Evolutionary conservation across 495 filamentous ascomycete genomes (phyloP).

Genomic region (Aspergillus nidulans): DNA sequence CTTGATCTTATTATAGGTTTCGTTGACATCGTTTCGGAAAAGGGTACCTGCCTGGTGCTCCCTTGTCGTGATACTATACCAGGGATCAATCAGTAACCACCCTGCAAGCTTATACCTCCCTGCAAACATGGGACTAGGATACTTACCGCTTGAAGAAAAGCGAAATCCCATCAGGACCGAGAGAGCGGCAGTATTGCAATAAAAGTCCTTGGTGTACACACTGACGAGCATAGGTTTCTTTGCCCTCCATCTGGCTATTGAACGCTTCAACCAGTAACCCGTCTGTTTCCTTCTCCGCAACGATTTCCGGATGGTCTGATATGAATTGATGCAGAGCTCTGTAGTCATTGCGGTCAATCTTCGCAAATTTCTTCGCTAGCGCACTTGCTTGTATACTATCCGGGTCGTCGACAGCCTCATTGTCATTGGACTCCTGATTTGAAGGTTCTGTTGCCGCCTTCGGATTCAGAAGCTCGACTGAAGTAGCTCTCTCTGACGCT

Average conservation of each 20-base stretch:
- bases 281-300: slow-evolving; percentile 86
- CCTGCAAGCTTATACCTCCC: no score
- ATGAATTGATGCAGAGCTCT: slow-evolving; percentile 69
- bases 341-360: slow-evolving; percentile 75
- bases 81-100: not conserved
- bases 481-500: slow-evolving; percentile 27
- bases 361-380: slow-evolving; percentile 71
- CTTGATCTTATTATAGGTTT: slow-evolving; percentile 78
- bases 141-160: slow-evolving; percentile 85
- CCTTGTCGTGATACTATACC: slow-evolving; percentile 74
- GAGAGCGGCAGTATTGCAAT: slow-evolving; percentile 86
- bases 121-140: not conserved
- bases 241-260: slow-evolving; percentile 70
- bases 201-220: slow-evolving; percentile 93
- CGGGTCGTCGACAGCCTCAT: slow-evolving; percentile 60
- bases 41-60: slow-evolving; percentile 88
- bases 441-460: slow-evolving; percentile 33
- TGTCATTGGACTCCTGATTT: slow-evolving; percentile 49
- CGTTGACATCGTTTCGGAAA: slow-evolving; percentile 87
- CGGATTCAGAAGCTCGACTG: slow-evolving; percentile 80
- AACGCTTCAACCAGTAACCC: slow-evolving; percentile 88
- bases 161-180: slow-evolving; percentile 82
- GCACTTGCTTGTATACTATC: slow-evolving; percentile 69
- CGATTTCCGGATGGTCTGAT: slow-evolving; percentile 63
- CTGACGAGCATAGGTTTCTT: slow-evolving; percentile 72